Base-by-base conservation (phyloP, 1,284 basidiomycete species). In the Athelia sp. region DNA sequence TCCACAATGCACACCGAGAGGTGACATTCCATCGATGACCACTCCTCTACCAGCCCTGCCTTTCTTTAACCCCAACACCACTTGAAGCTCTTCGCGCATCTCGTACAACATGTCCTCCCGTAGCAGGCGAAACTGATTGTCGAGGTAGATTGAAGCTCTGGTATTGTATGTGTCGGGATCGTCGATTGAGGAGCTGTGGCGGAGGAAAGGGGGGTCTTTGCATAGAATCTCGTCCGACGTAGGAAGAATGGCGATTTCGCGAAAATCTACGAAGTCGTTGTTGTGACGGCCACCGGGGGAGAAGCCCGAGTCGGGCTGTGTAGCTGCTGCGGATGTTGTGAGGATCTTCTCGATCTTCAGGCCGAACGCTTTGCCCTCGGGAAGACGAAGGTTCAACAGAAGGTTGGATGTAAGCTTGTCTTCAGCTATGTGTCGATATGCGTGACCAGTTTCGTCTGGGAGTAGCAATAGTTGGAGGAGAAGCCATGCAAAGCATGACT, bases 81-180 rank as follows among this genome's bases (percentile, higher is more conserved):
- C 67, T 43, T 73, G 68, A 4, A 83, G 54, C 53, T 84, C 83
- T 18, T 86, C 84, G 21, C 72, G 70, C 58, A 86, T 70, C 56
- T 86, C 81, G 53, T 75, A 67, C 2, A 85, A 52, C 78, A 86
- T 81, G 49, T 86, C 84, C 56, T 85, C 84, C 2, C 84, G 66
- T 9, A 84, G 61, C 10, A 86, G 66, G 9, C 84, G 75, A 56
- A 81, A 86, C 50, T 81, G 81, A 50, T 82, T 83, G 54, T 85
- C 83, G 4, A 85, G 65, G 52, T 84, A 76, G 1, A 71, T 65
- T 0, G 70, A 62, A 2, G 70, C 54, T 8, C 78, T 71, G 11
- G 56, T 60, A 1, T 64, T 58, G 35, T 67, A 64, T 0, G 62
- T 67, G 11, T 62, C 54, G 0, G 72, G 65, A 23, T 77, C 74